A percentile compares a stretch with the other conserved stretches of the same genome.
Evolutionary conservation across 352 stramenopile genomes (phyloP).

Genomic region (Globisporangium acanthophoron): DNA sequence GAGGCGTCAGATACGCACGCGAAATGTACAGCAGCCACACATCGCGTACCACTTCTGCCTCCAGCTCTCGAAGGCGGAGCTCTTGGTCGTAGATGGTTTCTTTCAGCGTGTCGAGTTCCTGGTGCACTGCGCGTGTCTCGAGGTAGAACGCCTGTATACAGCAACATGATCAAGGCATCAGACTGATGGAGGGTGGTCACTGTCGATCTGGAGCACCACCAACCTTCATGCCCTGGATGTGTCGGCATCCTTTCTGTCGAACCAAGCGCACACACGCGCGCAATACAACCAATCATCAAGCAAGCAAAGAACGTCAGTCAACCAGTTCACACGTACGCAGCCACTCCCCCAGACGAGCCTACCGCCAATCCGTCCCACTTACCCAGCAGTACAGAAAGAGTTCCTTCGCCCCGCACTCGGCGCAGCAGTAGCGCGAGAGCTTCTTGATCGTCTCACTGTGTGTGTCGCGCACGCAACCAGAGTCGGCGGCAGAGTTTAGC

Average conservation of each 20-base stretch:
- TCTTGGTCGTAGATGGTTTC: slow-evolving; percentile 61
- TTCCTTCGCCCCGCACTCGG: slow-evolving; percentile 50
- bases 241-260: slow-evolving; percentile 59
- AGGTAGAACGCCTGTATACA: slow-evolving; percentile 44
- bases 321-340: too few relatives aligned
- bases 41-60: slow-evolving; percentile 36
- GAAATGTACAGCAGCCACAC: not conserved
- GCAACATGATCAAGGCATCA: not conserved
- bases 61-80: slow-evolving; percentile 35
- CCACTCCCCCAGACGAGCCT: not conserved
- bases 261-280: not conserved
- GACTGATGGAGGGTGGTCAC: not conserved
- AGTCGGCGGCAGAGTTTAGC: not conserved
- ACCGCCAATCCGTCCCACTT: not conserved
- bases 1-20: not conserved
- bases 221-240: slow-evolving; percentile 67
- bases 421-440: slow-evolving; percentile 53
- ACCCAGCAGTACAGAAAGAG: slow-evolving; percentile 70
- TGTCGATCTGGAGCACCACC: not conserved
- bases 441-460: slow-evolving; percentile 38
- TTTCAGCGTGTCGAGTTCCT: slow-evolving; percentile 54
- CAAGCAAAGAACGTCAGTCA: not conserved
- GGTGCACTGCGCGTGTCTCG: slow-evolving; percentile 39
- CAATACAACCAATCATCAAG: not conserved
- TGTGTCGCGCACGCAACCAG: not conserved